A percentile compares a stretch with the other conserved stretches of the same genome.
phyloP scores from a whole-genome alignment of 306 rosid species.

The Alnus glutinosa region DNA sequence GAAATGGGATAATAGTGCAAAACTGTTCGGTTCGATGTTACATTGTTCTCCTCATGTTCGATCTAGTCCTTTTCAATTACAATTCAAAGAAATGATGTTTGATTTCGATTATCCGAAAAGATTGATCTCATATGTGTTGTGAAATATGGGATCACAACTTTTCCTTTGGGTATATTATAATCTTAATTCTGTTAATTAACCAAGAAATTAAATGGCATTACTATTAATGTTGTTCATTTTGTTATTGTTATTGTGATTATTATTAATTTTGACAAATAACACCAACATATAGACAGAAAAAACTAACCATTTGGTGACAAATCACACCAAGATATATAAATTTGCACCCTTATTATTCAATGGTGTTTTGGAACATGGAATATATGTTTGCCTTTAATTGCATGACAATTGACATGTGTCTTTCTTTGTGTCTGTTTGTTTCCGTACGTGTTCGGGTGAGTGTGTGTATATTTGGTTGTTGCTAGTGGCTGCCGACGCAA shows the following conservation, averaged over 20 bases:
- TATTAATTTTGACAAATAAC: background rate
- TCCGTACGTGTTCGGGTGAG: background rate
- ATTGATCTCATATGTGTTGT: background rate
- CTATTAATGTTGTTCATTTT: background rate
- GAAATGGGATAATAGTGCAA: background rate
- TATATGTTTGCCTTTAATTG: background rate
- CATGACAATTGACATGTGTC: background rate
- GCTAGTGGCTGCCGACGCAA: background rate
- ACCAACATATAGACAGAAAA: background rate
- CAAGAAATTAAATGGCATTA: too few species aligned
- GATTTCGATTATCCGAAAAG: background rate
- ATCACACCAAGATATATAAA: background rate
- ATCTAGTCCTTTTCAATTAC: too few species aligned
- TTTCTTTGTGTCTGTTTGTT: background rate
- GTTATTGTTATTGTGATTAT: too few species aligned
- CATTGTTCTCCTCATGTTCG: background rate
- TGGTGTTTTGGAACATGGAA: background rate
- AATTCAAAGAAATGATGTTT: background rate
- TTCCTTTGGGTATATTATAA: too few species aligned
- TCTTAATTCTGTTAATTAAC: too few species aligned
- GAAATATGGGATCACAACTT: background rate
- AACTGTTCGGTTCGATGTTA: background rate
- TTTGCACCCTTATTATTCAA: background rate
- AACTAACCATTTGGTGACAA: background rate
- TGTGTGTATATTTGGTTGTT: background rate